These are phyloP conservation scores for Thelephora aurantiotincta DNA, from an alignment of 768 basidiomycete species.

Conservation along the genomic window DNA sequence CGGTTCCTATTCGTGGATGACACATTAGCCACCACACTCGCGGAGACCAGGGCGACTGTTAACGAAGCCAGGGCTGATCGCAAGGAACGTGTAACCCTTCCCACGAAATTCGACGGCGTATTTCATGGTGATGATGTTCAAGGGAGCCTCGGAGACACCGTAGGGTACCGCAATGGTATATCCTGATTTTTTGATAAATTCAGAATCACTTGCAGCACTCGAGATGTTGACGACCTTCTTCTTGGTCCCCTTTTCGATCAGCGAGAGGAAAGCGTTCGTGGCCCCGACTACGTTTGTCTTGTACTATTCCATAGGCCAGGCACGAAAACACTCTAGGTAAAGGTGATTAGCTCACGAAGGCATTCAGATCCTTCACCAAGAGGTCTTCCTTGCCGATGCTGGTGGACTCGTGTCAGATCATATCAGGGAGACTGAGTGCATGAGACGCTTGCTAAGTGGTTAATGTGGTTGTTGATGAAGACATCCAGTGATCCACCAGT, in stretches of 20 bases:
- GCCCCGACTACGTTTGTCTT: slow-evolving; percentile 22
- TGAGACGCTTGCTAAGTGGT: slow-evolving; percentile 12
- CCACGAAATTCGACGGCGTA: slow-evolving; percentile 18
- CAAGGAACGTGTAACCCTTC: slow-evolving; percentile 24
- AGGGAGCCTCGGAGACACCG: slow-evolving; percentile 22
- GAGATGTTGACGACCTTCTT: slow-evolving; percentile 23
- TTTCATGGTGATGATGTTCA: slow-evolving; percentile 23
- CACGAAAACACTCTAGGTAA: background rate
- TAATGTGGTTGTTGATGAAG: slow-evolving; percentile 21
- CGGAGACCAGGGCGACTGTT: slow-evolving; percentile 14
- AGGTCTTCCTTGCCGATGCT: slow-evolving; percentile 9
- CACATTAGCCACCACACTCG: slow-evolving; percentile 1
- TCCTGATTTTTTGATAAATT: slow-evolving; percentile 10
- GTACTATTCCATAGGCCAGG: slow-evolving; percentile 10
- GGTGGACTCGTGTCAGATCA: background rate
- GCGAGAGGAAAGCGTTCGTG: slow-evolving; percentile 25
- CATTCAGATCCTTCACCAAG: slow-evolving; percentile 13
- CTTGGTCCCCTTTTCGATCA: slow-evolving; percentile 17
- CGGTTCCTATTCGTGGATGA: too few relatives aligned
- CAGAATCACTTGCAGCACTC: slow-evolving; percentile 17
- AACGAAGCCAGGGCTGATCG: slow-evolving; percentile 24
- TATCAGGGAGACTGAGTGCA: background rate
- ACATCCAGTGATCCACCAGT: slow-evolving; percentile 22
- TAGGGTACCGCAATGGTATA: slow-evolving; percentile 13
- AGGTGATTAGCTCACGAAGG: slow-evolving; percentile 6